Conservation (phyloP, 2,329 filamentous ascomycete genomes). For the Botryotinia convoluta region DNA sequence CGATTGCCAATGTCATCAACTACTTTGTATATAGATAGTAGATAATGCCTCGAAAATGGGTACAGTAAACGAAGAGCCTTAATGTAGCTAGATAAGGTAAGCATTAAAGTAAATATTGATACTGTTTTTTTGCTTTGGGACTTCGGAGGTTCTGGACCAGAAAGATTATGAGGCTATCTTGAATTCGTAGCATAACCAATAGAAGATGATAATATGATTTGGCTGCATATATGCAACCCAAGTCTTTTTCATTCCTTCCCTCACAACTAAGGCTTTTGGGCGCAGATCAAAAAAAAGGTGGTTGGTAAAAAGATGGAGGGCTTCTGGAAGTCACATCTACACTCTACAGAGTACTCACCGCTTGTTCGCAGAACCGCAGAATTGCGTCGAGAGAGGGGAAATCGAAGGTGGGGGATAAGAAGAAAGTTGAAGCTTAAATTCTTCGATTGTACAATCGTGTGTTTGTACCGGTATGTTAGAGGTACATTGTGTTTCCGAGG, state of each 20-base stretch:
- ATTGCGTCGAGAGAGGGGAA: background rate
- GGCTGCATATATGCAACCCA: conserved; percentile 14
- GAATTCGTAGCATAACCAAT: conserved; percentile 7
- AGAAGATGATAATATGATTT: background rate
- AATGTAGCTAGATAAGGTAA: background rate
- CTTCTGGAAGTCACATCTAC: conserved; percentile 7
- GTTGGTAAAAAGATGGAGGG: background rate
- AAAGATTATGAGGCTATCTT: conserved; percentile 17
- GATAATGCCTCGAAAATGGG: background rate
- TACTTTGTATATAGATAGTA: background rate
- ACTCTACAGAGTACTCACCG: conserved; percentile 9
- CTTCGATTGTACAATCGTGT: background rate
- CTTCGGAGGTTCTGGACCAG: background rate
- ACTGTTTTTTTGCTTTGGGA: background rate
- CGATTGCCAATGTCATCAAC: background rate
- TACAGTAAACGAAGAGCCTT: background rate
- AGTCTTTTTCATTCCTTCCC: background rate
- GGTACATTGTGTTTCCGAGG: background rate
- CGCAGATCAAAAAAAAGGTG: conserved; percentile 2
- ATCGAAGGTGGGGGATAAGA: conserved; percentile 14
- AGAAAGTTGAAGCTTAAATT: background rate
- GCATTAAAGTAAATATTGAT: background rate
- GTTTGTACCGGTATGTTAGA: background rate
- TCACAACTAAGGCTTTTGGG: background rate
- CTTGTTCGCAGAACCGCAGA: conserved; percentile 18